phyloP scores from a whole-genome alignment of 2,329 filamentous ascomycete species.

The Colletotrichum magnum region DNA sequence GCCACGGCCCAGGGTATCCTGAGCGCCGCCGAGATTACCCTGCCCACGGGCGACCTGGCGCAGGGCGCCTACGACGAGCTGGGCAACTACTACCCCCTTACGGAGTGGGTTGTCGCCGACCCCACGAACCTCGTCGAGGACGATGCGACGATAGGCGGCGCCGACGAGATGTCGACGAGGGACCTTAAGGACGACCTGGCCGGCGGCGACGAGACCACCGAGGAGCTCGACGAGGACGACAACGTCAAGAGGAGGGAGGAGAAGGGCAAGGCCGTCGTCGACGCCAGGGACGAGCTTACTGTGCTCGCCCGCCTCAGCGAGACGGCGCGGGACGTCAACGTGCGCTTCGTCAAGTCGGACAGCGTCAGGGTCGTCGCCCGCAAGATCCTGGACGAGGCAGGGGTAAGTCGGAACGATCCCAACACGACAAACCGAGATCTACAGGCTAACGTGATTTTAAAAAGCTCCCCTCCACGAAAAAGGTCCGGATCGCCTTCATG shows the following conservation, averaged over 20 bases:
- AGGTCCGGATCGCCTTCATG: conserved; percentile 82
- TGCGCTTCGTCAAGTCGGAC: conserved; percentile 72
- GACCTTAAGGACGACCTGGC: conserved; percentile 58
- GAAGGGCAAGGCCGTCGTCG: conserved; percentile 71
- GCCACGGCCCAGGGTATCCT: conserved; percentile 85
- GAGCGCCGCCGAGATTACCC: conserved; percentile 81
- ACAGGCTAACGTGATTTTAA: neutral
- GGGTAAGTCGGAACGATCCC: conserved; percentile 62
- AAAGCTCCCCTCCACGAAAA: conserved; percentile 71
- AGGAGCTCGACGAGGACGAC: conserved; percentile 51
- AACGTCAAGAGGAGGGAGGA: conserved; percentile 63
- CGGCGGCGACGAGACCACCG: conserved; percentile 47
- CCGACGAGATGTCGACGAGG: conserved; percentile 41
- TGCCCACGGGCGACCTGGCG: conserved; percentile 80
- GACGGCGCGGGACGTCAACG: conserved; percentile 72
- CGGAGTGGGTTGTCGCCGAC: conserved; percentile 78
- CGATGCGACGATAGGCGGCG: conserved; percentile 59
- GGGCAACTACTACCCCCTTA: conserved; percentile 78
- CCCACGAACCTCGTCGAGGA: conserved; percentile 69
- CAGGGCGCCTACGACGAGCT: conserved; percentile 80
- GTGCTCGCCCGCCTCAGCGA: conserved; percentile 77
- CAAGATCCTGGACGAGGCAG: conserved; percentile 74
- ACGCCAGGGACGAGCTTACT: conserved; percentile 67
- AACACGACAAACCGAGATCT: neutral
- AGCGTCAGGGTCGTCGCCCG: conserved; percentile 74